Percentiles rank a stretch among this genome's conserved stretches.
Evolutionary conservation across 208 protist species (phyloP).

Genomic region (Trypanosoma congolense): DNA sequence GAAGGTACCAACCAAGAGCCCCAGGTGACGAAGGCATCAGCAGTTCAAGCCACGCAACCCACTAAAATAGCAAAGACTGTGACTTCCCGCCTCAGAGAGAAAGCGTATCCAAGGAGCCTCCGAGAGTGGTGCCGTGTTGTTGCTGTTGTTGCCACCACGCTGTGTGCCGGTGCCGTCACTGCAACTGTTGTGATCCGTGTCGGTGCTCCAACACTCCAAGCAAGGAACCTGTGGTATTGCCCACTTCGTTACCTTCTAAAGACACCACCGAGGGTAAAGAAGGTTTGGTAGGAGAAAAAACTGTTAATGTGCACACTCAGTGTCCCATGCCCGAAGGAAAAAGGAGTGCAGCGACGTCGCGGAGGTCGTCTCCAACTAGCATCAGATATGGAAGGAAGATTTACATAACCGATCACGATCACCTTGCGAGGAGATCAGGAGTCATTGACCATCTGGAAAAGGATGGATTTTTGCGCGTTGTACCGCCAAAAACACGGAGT

Average conservation of each 20-base stretch:
- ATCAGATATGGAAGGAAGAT: slow-evolving; percentile 61
- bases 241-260: slow-evolving; percentile 3
- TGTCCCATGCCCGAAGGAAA: not conserved
- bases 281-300: slow-evolving; percentile 1
- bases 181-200: slow-evolving; percentile 8
- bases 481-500: slow-evolving; percentile 35
- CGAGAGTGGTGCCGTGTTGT: slow-evolving; percentile 6
- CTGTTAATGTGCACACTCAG: not conserved
- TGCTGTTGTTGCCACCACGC: slow-evolving; percentile 1
- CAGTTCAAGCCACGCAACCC: too few species aligned
- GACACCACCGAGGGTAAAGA: too few species aligned
- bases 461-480: slow-evolving; percentile 34
- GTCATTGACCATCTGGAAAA: slow-evolving; percentile 59
- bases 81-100: not conserved
- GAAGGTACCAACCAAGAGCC: too few species aligned
- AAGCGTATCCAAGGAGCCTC: not conserved
- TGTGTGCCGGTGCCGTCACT: slow-evolving; percentile 14
- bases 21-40: too few species aligned
- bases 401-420: slow-evolving; percentile 75
- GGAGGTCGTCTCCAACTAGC: slow-evolving; percentile 3
- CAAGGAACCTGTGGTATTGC: not conserved
- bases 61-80: too few species aligned
- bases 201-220: not conserved
- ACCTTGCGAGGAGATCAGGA: slow-evolving; percentile 47
- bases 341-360: not conserved